phyloP scores from a whole-genome alignment of 495 filamentous ascomycete genomes.

The Talaromyces proteolyticus region DNA sequence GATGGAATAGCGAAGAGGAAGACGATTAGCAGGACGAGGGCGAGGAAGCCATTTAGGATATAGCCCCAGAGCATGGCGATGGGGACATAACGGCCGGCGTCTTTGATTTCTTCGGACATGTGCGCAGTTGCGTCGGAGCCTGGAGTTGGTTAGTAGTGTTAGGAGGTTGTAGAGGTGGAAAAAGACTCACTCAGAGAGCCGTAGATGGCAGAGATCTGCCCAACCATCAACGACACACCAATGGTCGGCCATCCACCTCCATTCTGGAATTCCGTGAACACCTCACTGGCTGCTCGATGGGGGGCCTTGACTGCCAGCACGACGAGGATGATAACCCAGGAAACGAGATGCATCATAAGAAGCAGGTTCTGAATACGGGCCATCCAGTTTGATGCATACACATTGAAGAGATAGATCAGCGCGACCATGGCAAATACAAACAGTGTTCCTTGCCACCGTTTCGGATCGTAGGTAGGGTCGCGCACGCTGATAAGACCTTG shows the following conservation, averaged over 20 bases:
- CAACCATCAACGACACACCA: constrained; percentile 43
- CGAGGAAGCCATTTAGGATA: constrained; percentile 29
- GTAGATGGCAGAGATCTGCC: constrained; percentile 35
- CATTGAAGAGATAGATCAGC: constrained; percentile 34
- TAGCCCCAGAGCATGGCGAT: constrained; percentile 38
- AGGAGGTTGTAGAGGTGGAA: no score
- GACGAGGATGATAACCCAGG: constrained; percentile 31
- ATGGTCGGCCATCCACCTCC: constrained; percentile 41
- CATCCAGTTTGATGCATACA: constrained; percentile 27
- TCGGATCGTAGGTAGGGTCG: constrained; percentile 24
- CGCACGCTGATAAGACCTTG: constrained; percentile 34
- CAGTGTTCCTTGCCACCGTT: constrained; percentile 38
- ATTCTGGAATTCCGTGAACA: constrained; percentile 43
- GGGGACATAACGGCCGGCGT: constrained; percentile 39
- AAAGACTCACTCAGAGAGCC: constrained; percentile 21
- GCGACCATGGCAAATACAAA: constrained; percentile 38
- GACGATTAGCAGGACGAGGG: constrained; percentile 37
- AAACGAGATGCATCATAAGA: constrained; percentile 33
- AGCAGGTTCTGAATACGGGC: constrained; percentile 30
- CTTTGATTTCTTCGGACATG: constrained; percentile 44
- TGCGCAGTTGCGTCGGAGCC: constrained; percentile 30
- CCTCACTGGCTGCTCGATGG: constrained; percentile 24
- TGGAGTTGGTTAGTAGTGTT: constrained; percentile 8
- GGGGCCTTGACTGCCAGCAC: constrained; percentile 39
- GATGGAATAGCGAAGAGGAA: constrained; percentile 39